phyloP scores from a whole-genome alignment of 2,329 filamentous ascomycete genomes.

The Scedosporium dehoogii region DNA sequence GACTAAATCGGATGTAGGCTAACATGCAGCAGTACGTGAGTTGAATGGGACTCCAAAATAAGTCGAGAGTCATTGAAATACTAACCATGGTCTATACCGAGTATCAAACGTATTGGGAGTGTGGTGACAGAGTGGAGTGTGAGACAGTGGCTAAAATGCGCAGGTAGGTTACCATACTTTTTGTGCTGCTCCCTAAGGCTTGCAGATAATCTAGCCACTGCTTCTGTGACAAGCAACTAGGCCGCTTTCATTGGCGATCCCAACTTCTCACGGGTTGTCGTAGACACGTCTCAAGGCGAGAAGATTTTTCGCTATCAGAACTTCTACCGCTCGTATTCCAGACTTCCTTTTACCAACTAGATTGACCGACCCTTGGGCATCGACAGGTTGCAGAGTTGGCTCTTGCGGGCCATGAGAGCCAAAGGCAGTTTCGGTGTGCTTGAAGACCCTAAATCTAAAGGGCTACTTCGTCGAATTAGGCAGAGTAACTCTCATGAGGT shows the following conservation, averaged over 20 bases:
- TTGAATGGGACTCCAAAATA: too few relatives aligned
- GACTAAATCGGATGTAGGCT: too few relatives aligned
- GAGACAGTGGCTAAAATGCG: conserved; percentile 22
- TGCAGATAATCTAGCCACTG: not conserved
- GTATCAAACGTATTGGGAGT: conserved; percentile 27
- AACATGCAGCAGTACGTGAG: too few relatives aligned
- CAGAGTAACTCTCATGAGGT: too few relatives aligned
- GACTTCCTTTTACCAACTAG: conserved; percentile 13
- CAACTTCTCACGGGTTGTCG: conserved; percentile 14
- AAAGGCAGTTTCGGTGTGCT: conserved; percentile 22
- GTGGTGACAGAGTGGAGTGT: conserved; percentile 22
- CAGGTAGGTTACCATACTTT: conserved; percentile 18
- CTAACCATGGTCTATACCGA: conserved; percentile 16
- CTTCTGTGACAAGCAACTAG: not conserved
- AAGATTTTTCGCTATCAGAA: conserved; percentile 16
- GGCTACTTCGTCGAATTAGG: not conserved
- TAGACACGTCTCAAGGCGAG: conserved; percentile 6
- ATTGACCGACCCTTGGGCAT: conserved; percentile 22
- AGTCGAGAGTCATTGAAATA: too few relatives aligned
- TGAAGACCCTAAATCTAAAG: conserved; percentile 10
- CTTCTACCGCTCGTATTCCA: conserved; percentile 20
- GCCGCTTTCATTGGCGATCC: conserved; percentile 18
- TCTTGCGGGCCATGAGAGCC: conserved; percentile 14
- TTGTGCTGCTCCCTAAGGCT: not conserved
- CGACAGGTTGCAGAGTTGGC: conserved; percentile 19